Conservation (phyloP, 2,329 filamentous ascomycete species). For the Cladosporium sp. region DNA sequence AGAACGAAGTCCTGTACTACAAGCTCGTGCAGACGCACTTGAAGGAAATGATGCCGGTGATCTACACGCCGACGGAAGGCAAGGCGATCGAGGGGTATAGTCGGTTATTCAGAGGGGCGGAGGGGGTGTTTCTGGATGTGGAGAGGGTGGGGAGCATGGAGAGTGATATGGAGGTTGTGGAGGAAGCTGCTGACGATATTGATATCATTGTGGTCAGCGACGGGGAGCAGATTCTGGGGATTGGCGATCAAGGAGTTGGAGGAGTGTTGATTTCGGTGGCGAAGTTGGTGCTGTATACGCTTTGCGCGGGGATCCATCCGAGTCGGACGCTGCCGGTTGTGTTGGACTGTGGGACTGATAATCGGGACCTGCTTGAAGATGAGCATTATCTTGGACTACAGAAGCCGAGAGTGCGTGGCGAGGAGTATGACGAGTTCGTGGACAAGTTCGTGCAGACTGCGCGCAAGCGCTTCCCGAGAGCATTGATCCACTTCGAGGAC, state of each 20-base stretch:
- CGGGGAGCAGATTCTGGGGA: slow-evolving; percentile 71
- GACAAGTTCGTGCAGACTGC: slow-evolving; percentile 70
- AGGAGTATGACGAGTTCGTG: slow-evolving; percentile 74
- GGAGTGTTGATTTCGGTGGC: slow-evolving; percentile 82
- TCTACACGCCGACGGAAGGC: slow-evolving; percentile 88
- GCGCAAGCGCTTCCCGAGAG: slow-evolving; percentile 69
- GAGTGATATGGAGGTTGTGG: slow-evolving; percentile 59
- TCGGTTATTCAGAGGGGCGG: slow-evolving; percentile 70
- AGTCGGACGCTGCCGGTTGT: slow-evolving; percentile 76
- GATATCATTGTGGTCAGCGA: slow-evolving; percentile 89
- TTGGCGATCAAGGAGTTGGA: slow-evolving; percentile 85
- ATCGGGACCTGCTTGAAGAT: slow-evolving; percentile 70
- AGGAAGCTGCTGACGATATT: slow-evolving; percentile 72
- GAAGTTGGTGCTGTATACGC: slow-evolving; percentile 77
- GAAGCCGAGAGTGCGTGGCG: slow-evolving; percentile 65
- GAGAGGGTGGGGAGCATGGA: slow-evolving; percentile 61
- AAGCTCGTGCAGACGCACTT: slow-evolving; percentile 74
- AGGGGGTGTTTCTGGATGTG: slow-evolving; percentile 80
- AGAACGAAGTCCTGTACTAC: slow-evolving; percentile 82
- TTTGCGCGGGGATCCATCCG: slow-evolving; percentile 85
- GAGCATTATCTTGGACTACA: slow-evolving; percentile 76
- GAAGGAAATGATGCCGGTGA: slow-evolving; percentile 85
- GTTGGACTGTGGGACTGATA: slow-evolving; percentile 83
- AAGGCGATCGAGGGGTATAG: slow-evolving; percentile 87
- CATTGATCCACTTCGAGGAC: slow-evolving; percentile 85